These are phyloP conservation scores for Vitis hybrid DNA, from an alignment of 177 flowering plant species.

Conservation along the genomic window DNA sequence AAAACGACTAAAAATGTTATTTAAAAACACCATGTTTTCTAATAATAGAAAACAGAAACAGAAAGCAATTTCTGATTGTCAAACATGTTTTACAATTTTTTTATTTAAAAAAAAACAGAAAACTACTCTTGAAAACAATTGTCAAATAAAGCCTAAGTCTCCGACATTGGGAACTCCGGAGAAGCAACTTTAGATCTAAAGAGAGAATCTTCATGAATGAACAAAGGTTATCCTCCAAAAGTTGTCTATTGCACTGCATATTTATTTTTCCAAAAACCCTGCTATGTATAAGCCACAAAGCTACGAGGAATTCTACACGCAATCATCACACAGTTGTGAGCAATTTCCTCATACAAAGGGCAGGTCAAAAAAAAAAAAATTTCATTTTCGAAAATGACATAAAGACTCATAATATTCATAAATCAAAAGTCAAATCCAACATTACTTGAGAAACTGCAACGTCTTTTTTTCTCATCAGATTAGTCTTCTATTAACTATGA, in stretches of 20 bases:
- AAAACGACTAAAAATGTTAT: no score
- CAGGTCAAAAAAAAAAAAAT: neutral
- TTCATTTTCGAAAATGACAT: no score
- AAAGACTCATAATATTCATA: neutral
- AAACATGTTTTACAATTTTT: no score
- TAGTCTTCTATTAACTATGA: neutral
- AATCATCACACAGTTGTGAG: neutral
- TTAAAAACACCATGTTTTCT: no score
- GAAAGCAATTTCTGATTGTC: no score
- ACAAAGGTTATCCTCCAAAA: neutral
- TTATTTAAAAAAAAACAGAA: fast-evolving
- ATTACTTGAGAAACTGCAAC: neutral
- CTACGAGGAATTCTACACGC: neutral
- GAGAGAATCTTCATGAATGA: neutral
- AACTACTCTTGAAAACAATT: no score
- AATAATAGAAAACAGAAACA: no score
- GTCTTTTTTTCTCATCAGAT: neutral
- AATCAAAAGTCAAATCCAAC: neutral
- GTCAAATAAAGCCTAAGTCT: no score
- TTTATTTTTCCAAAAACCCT: neutral
- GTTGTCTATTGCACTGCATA: neutral
- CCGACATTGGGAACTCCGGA: no score
- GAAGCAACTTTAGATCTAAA: no score
- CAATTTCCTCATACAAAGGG: neutral
- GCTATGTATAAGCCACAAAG: neutral